These are phyloP conservation scores for Fusarium sp. DNA, from an alignment of 2,329 filamentous ascomycete genomes.

Conservation along the genomic window DNA sequence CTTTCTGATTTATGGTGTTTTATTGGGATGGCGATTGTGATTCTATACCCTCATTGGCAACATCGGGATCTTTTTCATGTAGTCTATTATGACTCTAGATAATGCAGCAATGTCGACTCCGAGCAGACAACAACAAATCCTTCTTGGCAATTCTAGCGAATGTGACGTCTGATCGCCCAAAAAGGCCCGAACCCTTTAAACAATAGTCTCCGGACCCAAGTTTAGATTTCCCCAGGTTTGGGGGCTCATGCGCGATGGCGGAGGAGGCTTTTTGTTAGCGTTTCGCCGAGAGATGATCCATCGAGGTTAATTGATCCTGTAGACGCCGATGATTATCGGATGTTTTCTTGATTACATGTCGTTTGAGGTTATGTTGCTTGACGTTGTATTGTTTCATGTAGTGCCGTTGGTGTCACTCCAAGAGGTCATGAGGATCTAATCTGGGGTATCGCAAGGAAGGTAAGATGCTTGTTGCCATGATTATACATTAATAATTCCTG, in stretches of 20 bases:
- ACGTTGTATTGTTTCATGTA: constrained; percentile 4
- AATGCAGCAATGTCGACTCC: constrained; percentile 34
- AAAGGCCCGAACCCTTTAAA: background rate
- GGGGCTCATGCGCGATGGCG: background rate
- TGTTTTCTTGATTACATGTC: background rate
- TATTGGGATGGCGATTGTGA: constrained; percentile 19
- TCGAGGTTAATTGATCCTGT: background rate
- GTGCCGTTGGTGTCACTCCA: background rate
- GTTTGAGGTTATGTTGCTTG: background rate
- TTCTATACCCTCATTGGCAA: constrained; percentile 44
- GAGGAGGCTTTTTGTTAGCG: constrained; percentile 3
- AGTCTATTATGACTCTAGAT: constrained; percentile 21
- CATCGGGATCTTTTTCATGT: constrained; percentile 2
- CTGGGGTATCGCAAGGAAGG: background rate
- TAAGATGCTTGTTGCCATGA: background rate
- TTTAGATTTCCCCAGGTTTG: background rate
- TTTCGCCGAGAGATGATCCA: background rate
- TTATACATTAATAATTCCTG: background rate
- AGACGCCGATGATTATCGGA: background rate
- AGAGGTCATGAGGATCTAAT: constrained; percentile 4
- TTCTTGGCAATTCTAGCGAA: background rate
- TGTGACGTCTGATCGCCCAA: background rate
- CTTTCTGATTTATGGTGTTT: background rate
- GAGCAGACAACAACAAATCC: background rate
- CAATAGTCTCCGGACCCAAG: background rate